These are phyloP conservation scores for Aspergillus aculeatinus DNA, from an alignment of 2,329 filamentous ascomycete species.

Conservation along the genomic window DNA sequence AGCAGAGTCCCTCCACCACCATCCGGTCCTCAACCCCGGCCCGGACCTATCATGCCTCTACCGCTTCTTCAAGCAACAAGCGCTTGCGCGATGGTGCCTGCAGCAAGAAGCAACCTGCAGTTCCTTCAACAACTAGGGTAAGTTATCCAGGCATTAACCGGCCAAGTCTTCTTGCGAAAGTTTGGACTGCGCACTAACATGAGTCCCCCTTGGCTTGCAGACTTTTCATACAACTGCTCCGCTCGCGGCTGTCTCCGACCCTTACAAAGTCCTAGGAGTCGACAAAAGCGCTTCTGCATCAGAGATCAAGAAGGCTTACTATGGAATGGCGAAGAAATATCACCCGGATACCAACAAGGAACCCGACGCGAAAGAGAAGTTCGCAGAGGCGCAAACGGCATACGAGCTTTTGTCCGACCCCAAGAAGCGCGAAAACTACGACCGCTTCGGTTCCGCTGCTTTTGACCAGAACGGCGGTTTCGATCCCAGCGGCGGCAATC, in stretches of 20 bases:
- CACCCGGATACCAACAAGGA: constrained; percentile 99
- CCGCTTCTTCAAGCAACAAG: constrained; percentile 25
- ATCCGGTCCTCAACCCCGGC: constrained; percentile 35
- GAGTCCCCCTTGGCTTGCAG: constrained; percentile 23
- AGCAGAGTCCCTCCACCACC: constrained; percentile 29
- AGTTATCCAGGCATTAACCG: constrained; percentile 3
- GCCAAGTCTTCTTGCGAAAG: not conserved
- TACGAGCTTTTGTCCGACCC: constrained; percentile 93
- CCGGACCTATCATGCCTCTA: constrained; percentile 37
- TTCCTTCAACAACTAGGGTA: constrained; percentile 33
- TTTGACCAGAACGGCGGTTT: constrained; percentile 70
- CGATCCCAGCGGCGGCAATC: constrained; percentile 63
- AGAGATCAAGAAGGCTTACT: constrained; percentile 98
- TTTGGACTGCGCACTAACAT: constrained; percentile 7
- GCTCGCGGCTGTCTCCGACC: constrained; percentile 74
- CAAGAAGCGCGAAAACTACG: constrained; percentile 88
- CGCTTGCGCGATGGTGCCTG: constrained; percentile 27
- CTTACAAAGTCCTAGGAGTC: constrained; percentile 84
- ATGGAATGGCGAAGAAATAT: constrained; percentile 93
- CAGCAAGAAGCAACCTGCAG: constrained; percentile 26
- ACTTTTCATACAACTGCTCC: constrained; percentile 47
- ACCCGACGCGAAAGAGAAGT: constrained; percentile 86
- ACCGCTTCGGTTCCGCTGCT: constrained; percentile 82
- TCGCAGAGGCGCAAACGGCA: constrained; percentile 85
- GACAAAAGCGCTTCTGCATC: constrained; percentile 73